Evolutionary conservation across 1,284 basidiomycete genomes (phyloP), one percentile per base, ranked within the genome.

Genomic region (Microstroma glucosiphilum): DNA sequence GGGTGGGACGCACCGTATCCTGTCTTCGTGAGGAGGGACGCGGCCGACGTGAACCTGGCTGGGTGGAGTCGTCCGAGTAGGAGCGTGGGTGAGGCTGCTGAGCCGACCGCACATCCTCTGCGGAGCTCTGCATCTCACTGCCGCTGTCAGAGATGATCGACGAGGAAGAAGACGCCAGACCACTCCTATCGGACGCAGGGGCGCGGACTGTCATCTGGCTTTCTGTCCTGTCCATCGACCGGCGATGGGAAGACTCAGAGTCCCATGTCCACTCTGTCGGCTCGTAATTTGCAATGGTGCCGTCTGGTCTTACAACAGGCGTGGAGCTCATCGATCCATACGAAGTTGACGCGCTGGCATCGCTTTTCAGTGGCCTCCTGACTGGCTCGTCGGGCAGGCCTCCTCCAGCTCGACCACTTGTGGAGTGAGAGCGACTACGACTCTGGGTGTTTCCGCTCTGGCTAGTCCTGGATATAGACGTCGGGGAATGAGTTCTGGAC

Each of bases 181-280:
- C 43, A 4, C 60, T 59, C 30, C 30, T 3, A 9, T 37, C 30
- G 30, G 30, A 37, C 30, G 9, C 30, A 9, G 30, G 9, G 3
- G 30, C 4, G 9, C 30, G 30, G 30, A 37, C 30, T 9, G 30
- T 37, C 30, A 37, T 37, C 56, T 70, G 66, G 49, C 67, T 25
- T 49, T 61, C 64, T 40, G 65, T 61, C 25, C 70, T 54, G 21
- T 72, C 69, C 1, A 69, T 70, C 8, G 70, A 65, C 58, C 70
- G 70, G 49, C 70, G 65, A 55, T 69, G 70, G 13, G 66, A 23
- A 25, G 19, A 19, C 43, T 48, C 17, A 17, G 43, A 48, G 6
- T 21, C 21, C 43, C 21, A 21, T 12, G 43, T n/a, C 15, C 43
- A 21, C 15, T 48, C 17, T 12, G 43, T 48, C 9, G 30, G 30